Evolutionary conservation across 768 basidiomycete species (phyloP), one percentile per base, ranked within the genome.

Genomic region (Pulveroboletus sp.): DNA sequence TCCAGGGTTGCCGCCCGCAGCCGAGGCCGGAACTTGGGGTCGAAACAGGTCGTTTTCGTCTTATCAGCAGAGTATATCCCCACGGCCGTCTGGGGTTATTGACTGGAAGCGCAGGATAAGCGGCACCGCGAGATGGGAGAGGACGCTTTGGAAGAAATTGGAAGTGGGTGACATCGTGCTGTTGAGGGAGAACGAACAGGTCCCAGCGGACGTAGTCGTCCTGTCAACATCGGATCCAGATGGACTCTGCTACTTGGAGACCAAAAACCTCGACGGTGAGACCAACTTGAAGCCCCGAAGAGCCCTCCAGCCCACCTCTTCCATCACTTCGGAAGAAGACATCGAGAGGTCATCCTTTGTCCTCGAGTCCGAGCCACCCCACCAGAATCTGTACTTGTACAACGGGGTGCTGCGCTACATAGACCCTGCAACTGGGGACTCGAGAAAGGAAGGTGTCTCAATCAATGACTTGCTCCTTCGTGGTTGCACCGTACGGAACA

Each of bases 131-230:
- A 75, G 77, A 23, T 98, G 95, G 95, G 94, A 97, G 63, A 75
- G 95, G 47, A 98, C 95, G 13, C 72, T 98, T 2, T 98, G 95
- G 95, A 97, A 98, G 76, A 97, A 98, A 75, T 76, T 98, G 37
- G 94, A 97, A 63, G 94, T 97, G 11, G 95, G 95, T n/a, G 95
- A 98, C 63, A 70, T 97, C 19, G 90, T 98, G 25, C 72, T 97
- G 8, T 74, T 98, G 29, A 75, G 87, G 50, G 93, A 97, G 56
- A 89, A 97, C 67, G 95, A 97, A 42, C 95, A 97, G 69, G 87
- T 98, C 12, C 95, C 95, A 0, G 95, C 95, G 8, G 95, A 99
- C 62, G 87, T 98, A 55, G 78, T 94, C 52, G 90, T 99, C 1
- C 79, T 97, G 6, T 84, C 92, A 9, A 94, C 94, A 0, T 94